A percentile compares a stretch with the other conserved stretches of the same genome.
Conservation (phyloP, 2,329 filamentous ascomycete species). For the Juglanconis juglandina region DNA sequence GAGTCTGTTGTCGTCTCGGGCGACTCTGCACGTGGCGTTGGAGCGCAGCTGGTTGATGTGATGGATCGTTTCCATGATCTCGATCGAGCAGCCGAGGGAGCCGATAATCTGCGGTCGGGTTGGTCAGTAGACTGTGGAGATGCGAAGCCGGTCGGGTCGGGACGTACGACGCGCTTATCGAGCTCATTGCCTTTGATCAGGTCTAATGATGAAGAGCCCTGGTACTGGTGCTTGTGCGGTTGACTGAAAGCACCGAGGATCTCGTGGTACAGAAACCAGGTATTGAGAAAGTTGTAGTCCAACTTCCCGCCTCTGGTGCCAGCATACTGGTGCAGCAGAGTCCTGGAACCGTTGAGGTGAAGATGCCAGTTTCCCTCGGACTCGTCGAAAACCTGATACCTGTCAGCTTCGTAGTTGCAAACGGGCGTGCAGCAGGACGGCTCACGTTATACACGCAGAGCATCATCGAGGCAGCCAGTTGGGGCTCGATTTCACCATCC, state of each 20-base stretch:
- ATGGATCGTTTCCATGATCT: conserved; percentile 42
- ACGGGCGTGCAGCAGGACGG: background rate
- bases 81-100: conserved; percentile 44
- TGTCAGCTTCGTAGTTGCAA: conserved; percentile 15
- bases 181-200: conserved; percentile 27
- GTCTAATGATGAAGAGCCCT: conserved; percentile 27
- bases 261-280: conserved; percentile 47
- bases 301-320: conserved; percentile 25
- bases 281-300: conserved; percentile 37
- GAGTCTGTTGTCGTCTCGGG: background rate
- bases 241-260: conserved; percentile 43
- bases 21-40: background rate
- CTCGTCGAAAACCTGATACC: conserved; percentile 43
- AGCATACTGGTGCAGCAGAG: conserved; percentile 27
- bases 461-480: conserved; percentile 48
- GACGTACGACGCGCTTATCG: conserved; percentile 30
- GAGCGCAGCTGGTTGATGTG: conserved; percentile 36
- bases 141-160: background rate
- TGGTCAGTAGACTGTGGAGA: background rate
- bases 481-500: conserved; percentile 30
- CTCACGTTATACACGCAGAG: conserved; percentile 47
- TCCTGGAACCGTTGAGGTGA: conserved; percentile 42
- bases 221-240: conserved; percentile 23
- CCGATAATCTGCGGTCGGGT: conserved; percentile 39
- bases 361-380: conserved; percentile 43